phyloP scores from a whole-genome alignment of 2,329 filamentous ascomycete species.

The Xenoacremonium recifei region DNA sequence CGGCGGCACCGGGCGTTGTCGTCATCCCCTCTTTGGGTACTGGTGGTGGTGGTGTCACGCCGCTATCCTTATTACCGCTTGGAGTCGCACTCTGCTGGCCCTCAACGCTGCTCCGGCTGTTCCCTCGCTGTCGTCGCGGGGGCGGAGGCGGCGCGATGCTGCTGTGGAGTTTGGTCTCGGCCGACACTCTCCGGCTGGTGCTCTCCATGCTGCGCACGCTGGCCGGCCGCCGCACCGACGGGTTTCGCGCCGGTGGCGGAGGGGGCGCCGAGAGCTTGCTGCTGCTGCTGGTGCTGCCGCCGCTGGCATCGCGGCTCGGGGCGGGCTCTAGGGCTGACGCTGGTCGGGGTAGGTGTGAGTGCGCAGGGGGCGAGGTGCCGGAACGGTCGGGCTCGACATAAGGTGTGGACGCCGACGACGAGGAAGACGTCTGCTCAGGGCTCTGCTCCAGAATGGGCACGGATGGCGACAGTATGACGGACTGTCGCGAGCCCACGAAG shows the following conservation, averaged over 20 bases:
- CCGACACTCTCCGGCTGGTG: conserved; percentile 25
- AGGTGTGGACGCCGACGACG: conserved; percentile 17
- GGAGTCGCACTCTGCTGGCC: conserved; percentile 6
- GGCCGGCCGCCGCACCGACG: conserved; percentile 43
- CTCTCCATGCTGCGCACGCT: conserved; percentile 43
- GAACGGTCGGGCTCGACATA: conserved; percentile 17
- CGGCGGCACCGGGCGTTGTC: conserved; percentile 10
- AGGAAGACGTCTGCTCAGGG: too few relatives aligned
- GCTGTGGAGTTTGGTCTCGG: conserved; percentile 28
- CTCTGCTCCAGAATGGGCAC: conserved; percentile 19
- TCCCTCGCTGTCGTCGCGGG: conserved; percentile 49
- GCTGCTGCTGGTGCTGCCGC: too few relatives aligned
- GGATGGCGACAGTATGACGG: conserved; percentile 17
- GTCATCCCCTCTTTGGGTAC: conserved; percentile 1
- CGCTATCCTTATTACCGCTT: too few relatives aligned
- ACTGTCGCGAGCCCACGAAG: conserved; percentile 35
- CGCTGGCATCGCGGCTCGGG: too few relatives aligned
- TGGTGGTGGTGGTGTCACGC: neutral
- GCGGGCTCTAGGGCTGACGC: conserved; percentile 12
- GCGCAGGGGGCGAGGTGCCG: conserved; percentile 6
- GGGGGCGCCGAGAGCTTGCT: conserved; percentile 33
- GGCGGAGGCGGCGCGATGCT: conserved; percentile 42
- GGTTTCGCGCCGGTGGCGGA: conserved; percentile 45
- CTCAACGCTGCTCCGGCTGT: conserved; percentile 39
- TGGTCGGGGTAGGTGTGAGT: conserved; percentile 12